Evolutionary conservation across 176 grass and related monocot genomes (phyloP).

Genomic region (Avena eriantha): DNA sequence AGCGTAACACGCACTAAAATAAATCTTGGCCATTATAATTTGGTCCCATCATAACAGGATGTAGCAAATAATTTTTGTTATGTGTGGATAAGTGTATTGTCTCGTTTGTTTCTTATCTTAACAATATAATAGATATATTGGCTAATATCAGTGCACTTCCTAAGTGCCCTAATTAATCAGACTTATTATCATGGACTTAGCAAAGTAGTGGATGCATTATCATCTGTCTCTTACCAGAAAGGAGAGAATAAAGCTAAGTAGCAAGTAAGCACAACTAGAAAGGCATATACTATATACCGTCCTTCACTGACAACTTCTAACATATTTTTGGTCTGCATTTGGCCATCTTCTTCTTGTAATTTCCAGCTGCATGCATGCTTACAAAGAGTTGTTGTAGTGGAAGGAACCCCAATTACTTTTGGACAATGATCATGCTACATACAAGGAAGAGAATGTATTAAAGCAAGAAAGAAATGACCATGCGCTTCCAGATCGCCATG

Average conservation of each 20-base stretch:
- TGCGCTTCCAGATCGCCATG: slow-evolving; percentile 18
- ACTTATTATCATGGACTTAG: slow-evolving; percentile 12
- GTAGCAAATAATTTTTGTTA: not conserved
- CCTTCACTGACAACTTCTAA: not conserved
- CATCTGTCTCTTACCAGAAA: not conserved
- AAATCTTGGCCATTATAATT: too few relatives aligned
- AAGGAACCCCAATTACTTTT: slow-evolving; percentile 17
- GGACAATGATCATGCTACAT: slow-evolving; percentile 22
- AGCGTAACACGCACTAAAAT: too few relatives aligned
- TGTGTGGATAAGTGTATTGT: too few relatives aligned
- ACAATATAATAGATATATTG: not conserved
- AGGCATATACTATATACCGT: slow-evolving; percentile 19
- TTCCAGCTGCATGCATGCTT: not conserved
- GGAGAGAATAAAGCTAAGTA: not conserved
- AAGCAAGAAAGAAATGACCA: slow-evolving; percentile 41
- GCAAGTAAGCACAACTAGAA: slow-evolving; percentile 16
- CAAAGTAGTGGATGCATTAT: not conserved
- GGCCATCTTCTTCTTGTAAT: slow-evolving; percentile 29
- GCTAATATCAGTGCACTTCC: not conserved
- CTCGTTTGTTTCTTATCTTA: too few relatives aligned
- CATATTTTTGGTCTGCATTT: not conserved
- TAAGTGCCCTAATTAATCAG: not conserved
- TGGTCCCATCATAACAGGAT: too few relatives aligned
- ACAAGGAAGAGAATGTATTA: slow-evolving; percentile 23
- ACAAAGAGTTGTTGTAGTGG: slow-evolving; percentile 31